A percentile compares a stretch with the other conserved stretches of the same genome.
Conservation (phyloP, 1,284 basidiomycete genomes). For the Trichosporon sp. region DNA sequence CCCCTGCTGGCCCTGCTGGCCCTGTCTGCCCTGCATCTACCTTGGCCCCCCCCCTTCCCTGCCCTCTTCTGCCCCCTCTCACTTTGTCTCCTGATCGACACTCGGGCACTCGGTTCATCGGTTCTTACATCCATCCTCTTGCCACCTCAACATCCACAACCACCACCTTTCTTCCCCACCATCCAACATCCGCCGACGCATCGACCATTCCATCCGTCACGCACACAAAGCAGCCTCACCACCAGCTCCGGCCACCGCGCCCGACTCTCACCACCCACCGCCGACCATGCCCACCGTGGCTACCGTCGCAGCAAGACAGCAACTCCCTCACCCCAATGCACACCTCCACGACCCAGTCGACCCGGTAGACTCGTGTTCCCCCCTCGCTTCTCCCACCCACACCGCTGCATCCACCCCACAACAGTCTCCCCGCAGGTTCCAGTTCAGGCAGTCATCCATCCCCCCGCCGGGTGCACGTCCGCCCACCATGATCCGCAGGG, state of each 20-base stretch:
- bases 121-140: constrained; percentile 12
- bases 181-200: not conserved
- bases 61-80: not conserved
- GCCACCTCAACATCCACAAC: constrained; percentile 14
- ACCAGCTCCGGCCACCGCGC: not conserved
- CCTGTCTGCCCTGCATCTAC: not conserved
- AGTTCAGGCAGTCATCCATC: constrained; percentile 2
- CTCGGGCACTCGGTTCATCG: constrained; percentile 19
- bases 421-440: constrained; percentile 6
- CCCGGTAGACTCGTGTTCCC: constrained; percentile 12
- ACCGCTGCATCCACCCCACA: constrained; percentile 5
- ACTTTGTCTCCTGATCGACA: constrained; percentile 18
- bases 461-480: constrained; percentile 32
- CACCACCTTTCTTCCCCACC: not conserved
- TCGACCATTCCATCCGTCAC: constrained; percentile 4
- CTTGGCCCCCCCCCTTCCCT: not conserved
- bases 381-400: constrained; percentile 9
- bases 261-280: not conserved
- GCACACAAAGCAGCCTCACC: not conserved
- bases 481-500: constrained; percentile 33
- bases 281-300: constrained; percentile 19
- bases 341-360: constrained; percentile 1
- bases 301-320: constrained; percentile 10
- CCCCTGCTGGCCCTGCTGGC: not conserved
- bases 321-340: constrained; percentile 1